Base-by-base conservation (phyloP, 2,329 filamentous ascomycete species). In the Alternaria ethzedia region DNA sequence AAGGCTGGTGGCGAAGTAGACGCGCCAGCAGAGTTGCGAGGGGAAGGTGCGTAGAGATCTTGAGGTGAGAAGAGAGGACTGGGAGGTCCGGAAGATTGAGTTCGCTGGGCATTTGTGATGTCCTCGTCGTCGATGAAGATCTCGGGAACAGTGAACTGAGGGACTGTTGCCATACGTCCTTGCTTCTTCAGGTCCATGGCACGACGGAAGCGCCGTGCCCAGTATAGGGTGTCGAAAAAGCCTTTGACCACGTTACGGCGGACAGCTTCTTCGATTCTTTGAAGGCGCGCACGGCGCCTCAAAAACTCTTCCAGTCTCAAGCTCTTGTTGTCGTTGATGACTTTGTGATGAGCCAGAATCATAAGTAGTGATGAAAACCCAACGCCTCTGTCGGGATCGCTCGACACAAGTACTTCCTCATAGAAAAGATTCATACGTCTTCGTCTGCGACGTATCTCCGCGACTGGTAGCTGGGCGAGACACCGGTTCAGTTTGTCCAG, bases 271-370 rank as follows among this genome's bases (percentile, higher is more conserved):
- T 99, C 93, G 2, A 99, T 95, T 65, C 95, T 91, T 78, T 98
- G 95, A 51, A 99, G 85, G 57, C 95, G 89, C 30, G 94, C 93
- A 65, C 95, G 90, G 41, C 96, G 93, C 61, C 95, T 91, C 60
- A 99, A 82, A 79, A 97, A 99, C 77, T 99, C 96, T 75, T 99
- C 96, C 3, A 99, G 87, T 65, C 93, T 90, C 75, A 99, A 83
- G 80, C 94, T 97, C 85, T 97, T 97, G 83, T 91, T 97, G 80
- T 99, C 96, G 70, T 91, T 97, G 78, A 99, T 99, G 75, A 99
- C 94, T 75, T 98, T 99, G 85, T 99, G 97, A 80, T 99, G 96
- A 32, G 96, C 95, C 61, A 99, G 85, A 64, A 97, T 96, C 91
- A 99, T 96, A 55, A 99, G 85, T 21, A 97, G 91, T 7, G 91